A percentile compares a stretch with the other conserved stretches of the same genome.
Conservation (phyloP, 805 yeast species). For the Ogataea trehalophila region DNA sequence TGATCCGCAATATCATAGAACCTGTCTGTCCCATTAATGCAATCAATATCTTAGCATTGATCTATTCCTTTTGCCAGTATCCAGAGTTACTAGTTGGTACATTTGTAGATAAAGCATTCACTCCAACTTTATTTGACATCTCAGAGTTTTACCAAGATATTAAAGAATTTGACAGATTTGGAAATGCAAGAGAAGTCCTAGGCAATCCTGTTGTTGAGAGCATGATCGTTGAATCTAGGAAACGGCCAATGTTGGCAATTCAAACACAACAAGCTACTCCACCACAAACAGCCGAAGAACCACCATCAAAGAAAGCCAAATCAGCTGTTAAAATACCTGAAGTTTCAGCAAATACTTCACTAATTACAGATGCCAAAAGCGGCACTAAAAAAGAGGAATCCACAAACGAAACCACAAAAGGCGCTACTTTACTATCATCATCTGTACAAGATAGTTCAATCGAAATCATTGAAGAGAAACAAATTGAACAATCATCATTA, state of each 20-base stretch:
- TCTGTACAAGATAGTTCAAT: not conserved
- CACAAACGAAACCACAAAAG: too few relatives aligned
- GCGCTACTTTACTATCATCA: not conserved
- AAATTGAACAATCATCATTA: not conserved
- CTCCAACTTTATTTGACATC: constrained; percentile 25
- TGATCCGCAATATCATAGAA: constrained; percentile 19
- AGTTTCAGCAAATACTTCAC: not conserved
- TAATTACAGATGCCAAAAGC: too few relatives aligned
- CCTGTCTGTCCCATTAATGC: constrained; percentile 24
- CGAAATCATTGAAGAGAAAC: too few relatives aligned
- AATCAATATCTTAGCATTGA: constrained; percentile 24
- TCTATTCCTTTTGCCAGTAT: constrained; percentile 26
- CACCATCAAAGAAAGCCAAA: not conserved
- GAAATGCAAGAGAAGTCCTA: constrained; percentile 16
- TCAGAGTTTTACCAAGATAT: constrained; percentile 24
- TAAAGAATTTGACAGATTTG: constrained; percentile 24
- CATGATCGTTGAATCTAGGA: constrained; percentile 13
- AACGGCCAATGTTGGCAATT: not conserved
- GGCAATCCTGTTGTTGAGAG: constrained; percentile 19
- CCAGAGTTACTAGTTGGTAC: constrained; percentile 12
- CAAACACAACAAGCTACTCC: not conserved
- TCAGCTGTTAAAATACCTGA: not conserved
- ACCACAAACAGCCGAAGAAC: not conserved
- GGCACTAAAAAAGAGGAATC: too few relatives aligned
- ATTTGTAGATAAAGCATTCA: constrained; percentile 20